Conservation (phyloP, 257 asterid species). For the Scutellaria baicalensis region DNA sequence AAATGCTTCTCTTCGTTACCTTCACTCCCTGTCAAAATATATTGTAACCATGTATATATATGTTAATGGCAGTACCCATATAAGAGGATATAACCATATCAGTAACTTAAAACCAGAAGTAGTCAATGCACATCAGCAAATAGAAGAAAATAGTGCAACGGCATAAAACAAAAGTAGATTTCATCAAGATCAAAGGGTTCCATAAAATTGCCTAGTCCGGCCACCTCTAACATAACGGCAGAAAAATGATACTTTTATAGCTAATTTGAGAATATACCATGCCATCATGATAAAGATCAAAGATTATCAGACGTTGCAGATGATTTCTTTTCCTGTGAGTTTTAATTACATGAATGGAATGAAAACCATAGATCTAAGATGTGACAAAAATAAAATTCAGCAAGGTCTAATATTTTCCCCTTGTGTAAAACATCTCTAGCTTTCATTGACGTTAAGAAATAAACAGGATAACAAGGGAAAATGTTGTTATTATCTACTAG, state of each 20-base stretch:
- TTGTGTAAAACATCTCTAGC: background rate
- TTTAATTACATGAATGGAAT: background rate
- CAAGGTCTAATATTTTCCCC: background rate
- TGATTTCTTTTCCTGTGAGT: background rate
- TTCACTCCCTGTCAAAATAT: conserved; percentile 61
- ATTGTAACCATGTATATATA: background rate
- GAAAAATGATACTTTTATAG: background rate
- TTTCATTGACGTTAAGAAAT: background rate
- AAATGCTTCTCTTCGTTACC: conserved; percentile 64
- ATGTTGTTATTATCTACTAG: too few species aligned
- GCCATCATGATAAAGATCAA: background rate
- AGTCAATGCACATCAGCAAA: background rate
- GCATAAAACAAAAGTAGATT: background rate
- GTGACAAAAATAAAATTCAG: background rate
- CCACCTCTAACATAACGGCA: background rate
- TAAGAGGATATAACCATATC: background rate
- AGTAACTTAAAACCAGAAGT: background rate
- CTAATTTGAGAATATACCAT: conserved; percentile 4
- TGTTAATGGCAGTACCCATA: background rate
- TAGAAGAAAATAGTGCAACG: background rate
- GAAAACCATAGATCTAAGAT: background rate
- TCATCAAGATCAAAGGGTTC: background rate
- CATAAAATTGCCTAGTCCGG: background rate
- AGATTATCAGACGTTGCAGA: background rate
- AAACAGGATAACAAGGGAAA: background rate